Evolutionary conservation across 257 asterid species (phyloP), one percentile per base, ranked within the genome.

Genomic region (Plantago elongata): DNA sequence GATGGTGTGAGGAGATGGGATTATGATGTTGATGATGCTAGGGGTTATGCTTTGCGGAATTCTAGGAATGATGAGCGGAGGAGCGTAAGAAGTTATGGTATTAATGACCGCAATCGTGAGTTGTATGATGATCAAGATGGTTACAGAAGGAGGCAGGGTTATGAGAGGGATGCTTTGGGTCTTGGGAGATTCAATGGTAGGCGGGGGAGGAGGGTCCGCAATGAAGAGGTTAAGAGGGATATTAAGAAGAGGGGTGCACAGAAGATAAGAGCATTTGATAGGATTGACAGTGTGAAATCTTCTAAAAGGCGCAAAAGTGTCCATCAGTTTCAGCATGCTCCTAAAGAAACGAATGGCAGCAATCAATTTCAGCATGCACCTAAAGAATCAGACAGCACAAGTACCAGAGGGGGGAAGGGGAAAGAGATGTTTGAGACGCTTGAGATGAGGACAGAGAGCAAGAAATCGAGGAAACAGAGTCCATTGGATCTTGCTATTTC

Each of bases 401-500:
- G 73, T 57, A 66, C 69, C 54, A 75, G 71, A 70, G 79, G 76
- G 69, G 81, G 77, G 66, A 74, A 76, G 63, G 79, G 63, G 40
- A 77, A 67, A 44, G 76, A 75, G 69, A 73, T 51, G 45, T 52
- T 46, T 61, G 68, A 60, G 55, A 48, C 54, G 57, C 49, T 64
- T 34, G 83, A 69, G 54, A 57, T 54, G 10, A 56, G 67, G 61
- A 54, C 30, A 60, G 86, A 66, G 64, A 81, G n/a, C 42, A 63
- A 66, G 45, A 63, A 50, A 61, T 79, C 65, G 66, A 75, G 83
- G 77, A 84, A 85, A 66, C 69, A 76, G 58, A 80, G 86, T 65
- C 79, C 87, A 17, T 57, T 83, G 83, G 87, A 90, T 62, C 97
- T 85, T 75, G 80, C 83, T 65, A 88, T 87, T 64, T 82, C 90